Evolutionary conservation across 805 yeast genomes (phyloP).

Genomic region (Nakazawaea wyomingensis): DNA sequence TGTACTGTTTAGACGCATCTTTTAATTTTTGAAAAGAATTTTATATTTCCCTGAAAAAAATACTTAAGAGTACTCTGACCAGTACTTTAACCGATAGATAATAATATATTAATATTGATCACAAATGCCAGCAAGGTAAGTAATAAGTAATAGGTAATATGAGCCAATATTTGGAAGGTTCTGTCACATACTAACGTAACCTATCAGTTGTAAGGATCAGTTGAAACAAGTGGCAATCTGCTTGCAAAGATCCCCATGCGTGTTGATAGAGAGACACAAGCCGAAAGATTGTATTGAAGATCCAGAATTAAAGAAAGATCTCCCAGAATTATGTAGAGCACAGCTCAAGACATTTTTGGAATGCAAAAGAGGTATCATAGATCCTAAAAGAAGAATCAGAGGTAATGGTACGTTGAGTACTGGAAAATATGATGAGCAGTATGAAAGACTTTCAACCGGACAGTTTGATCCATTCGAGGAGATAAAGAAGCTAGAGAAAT

Average conservation of each 20-base stretch:
- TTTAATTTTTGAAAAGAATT: too few species aligned
- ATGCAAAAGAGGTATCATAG: slow-evolving; percentile 87
- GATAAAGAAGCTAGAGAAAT: slow-evolving; percentile 59
- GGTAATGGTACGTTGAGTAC: slow-evolving; percentile 93
- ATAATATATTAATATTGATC: too few species aligned
- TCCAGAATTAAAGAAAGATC: slow-evolving; percentile 66
- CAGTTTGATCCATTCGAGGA: slow-evolving; percentile 80
- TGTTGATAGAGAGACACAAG: slow-evolving; percentile 79
- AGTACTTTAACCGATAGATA: too few species aligned
- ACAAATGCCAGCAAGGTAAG: slow-evolving; percentile 52
- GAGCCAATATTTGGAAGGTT: too few species aligned
- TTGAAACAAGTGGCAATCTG: slow-evolving; percentile 94
- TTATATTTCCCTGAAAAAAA: background rate
- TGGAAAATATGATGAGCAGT: slow-evolving; percentile 87
- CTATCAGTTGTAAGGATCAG: slow-evolving; percentile 81
- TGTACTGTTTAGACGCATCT: too few species aligned
- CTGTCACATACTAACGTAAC: too few species aligned
- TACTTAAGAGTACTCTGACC: too few species aligned
- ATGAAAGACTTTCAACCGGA: slow-evolving; percentile 73
- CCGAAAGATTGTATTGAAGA: slow-evolving; percentile 85
- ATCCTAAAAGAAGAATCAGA: slow-evolving; percentile 83
- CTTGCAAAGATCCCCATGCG: slow-evolving; percentile 95
- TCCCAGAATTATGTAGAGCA: slow-evolving; percentile 86
- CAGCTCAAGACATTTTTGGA: slow-evolving; percentile 83
- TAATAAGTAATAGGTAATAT: too few species aligned